These are phyloP conservation scores for Urostyla sp. DNA, from an alignment of 73 alveolate genomes.

Conservation along the genomic window DNA sequence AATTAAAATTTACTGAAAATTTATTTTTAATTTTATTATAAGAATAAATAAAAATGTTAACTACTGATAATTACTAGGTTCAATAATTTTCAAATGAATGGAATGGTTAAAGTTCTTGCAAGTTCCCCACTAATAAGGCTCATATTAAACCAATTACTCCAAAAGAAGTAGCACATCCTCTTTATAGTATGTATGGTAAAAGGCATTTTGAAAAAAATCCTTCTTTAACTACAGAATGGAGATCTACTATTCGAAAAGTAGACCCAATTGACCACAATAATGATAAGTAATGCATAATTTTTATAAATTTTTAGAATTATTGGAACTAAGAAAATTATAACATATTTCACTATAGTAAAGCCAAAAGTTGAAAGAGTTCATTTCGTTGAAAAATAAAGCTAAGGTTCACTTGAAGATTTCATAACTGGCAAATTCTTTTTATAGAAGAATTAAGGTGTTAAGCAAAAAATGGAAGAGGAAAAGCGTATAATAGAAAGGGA, in stretches of 20 bases:
- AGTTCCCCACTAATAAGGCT: conserved; percentile 17
- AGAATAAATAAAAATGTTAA: too few relatives aligned
- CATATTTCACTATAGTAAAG: conserved; percentile 55
- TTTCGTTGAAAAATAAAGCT: conserved; percentile 32
- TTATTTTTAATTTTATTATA: too few relatives aligned
- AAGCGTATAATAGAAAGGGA: not conserved
- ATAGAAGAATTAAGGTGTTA: conserved; percentile 33
- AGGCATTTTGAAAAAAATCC: not conserved
- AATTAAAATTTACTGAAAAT: too few relatives aligned
- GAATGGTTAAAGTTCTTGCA: conserved; percentile 12
- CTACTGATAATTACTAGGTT: too few relatives aligned
- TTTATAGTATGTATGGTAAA: conserved; percentile 11
- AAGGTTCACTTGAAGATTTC: conserved; percentile 25
- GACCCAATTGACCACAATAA: conserved; percentile 48
- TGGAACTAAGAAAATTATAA: conserved; percentile 45
- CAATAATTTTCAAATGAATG: too few relatives aligned
- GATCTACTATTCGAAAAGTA: conserved; percentile 9
- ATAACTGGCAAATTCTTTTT: conserved; percentile 35
- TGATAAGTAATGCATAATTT: too few relatives aligned
- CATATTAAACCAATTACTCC: conserved; percentile 14
- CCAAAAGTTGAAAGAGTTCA: conserved; percentile 61
- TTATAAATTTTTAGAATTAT: too few relatives aligned
- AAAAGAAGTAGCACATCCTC: conserved; percentile 38
- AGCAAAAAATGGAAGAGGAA: conserved; percentile 10
- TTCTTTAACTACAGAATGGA: conserved; percentile 42